Base-by-base conservation (phyloP, 2,329 filamentous ascomycete species). In the Phoma sp. region DNA sequence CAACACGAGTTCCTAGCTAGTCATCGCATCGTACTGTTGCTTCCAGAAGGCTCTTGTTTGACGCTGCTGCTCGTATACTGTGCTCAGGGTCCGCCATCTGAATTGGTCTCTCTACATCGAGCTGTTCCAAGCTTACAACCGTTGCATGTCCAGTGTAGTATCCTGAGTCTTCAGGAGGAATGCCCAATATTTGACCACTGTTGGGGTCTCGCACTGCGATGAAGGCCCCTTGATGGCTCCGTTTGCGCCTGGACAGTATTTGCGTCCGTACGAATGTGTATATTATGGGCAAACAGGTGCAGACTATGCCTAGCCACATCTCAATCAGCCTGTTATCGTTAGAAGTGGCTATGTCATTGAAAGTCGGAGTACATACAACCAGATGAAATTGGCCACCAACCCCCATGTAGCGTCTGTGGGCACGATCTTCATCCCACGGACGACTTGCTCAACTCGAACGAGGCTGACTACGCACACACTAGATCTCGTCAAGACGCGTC, bases 241-340 rank as follows among this genome's bases (percentile, higher is more conserved):
- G 6, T n/a, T 9, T 25, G 15, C 36, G 40, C 31, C 39, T 57
- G 6, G 37, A 24, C 3, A 31, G 5, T 6, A 41, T 13, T n/a
- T 45, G 39, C 3, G 47, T 51, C 4, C 51, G 33, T 22, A 57
- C 17, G 19, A 59, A 63, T 3, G 49, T 58, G 51, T 63, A 51
- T 12, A 57, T 17, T 9, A 58, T 49, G 10, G 57, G 61, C 3
- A 64, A 25, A 19, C 61, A 64, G 17, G 61, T 47, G 21, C 57
- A 64, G 3, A 64, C 51, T n/a, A 64, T 55, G 10, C 61, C 57
- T 4, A 62, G 50, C 61, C 61, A 64, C 55, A 60, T 55, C 25
- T 64, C 61, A 10, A 54, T n/a, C 3, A 62, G 41, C 15, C 61
- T 64, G 10, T 3, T 3, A 12, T 29, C 1, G 19, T 62, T 29